These are phyloP conservation scores for Naganishia antarctica DNA, from an alignment of 768 basidiomycete genomes.

Conservation along the genomic window DNA sequence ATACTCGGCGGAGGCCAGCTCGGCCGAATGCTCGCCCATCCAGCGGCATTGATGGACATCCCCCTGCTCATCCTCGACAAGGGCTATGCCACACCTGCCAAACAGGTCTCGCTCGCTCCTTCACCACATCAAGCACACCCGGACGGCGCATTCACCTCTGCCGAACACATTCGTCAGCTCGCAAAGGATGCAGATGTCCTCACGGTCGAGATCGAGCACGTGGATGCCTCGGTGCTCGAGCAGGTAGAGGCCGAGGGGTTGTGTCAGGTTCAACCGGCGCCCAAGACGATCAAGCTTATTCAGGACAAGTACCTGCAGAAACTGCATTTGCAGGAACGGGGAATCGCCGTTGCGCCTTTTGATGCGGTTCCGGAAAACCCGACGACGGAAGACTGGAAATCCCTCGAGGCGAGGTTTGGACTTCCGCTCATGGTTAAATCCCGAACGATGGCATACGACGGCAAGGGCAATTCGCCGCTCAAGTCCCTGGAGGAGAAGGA, in stretches of 20 bases:
- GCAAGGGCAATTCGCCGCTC: constrained; percentile 82
- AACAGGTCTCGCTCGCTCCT: constrained; percentile 68
- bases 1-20: constrained; percentile 78
- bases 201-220: constrained; percentile 96
- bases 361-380: constrained; percentile 57
- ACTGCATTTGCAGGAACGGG: constrained; percentile 55
- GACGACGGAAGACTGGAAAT: constrained; percentile 56
- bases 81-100: constrained; percentile 75
- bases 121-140: constrained; percentile 58
- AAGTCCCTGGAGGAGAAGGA: constrained; percentile 56
- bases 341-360: constrained; percentile 61
- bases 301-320: constrained; percentile 73
- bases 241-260: constrained; percentile 45
- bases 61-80: constrained; percentile 78
- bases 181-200: constrained; percentile 76
- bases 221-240: constrained; percentile 70
- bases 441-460: constrained; percentile 91
- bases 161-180: constrained; percentile 70
- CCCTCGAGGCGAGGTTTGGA: constrained; percentile 56
- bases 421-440: constrained; percentile 93
- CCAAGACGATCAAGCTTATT: constrained; percentile 74
- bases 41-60: constrained; percentile 81
- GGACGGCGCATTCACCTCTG: constrained; percentile 82
- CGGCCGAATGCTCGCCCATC: constrained; percentile 89
- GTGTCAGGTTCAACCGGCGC: constrained; percentile 64